Percentiles rank a stretch among this genome's conserved stretches.
phyloP scores from a whole-genome alignment of 2,329 filamentous ascomycete genomes.

The Colletotrichum incanum region DNA sequence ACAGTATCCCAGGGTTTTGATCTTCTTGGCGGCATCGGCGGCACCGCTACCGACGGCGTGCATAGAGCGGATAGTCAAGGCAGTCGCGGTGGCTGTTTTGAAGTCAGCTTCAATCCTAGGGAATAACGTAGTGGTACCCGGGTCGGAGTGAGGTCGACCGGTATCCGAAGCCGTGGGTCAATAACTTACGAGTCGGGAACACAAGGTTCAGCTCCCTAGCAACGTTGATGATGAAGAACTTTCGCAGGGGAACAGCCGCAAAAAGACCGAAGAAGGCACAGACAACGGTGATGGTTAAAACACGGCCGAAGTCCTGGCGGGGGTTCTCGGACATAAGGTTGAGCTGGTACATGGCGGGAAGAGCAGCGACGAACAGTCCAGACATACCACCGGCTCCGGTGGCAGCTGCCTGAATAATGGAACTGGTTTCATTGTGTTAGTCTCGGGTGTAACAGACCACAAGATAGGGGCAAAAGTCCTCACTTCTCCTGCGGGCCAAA shows the following conservation, averaged over 20 bases:
- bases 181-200: conserved; percentile 63
- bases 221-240: conserved; percentile 79
- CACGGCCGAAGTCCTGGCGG: conserved; percentile 68
- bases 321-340: conserved; percentile 64
- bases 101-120: not conserved
- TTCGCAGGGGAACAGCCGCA: conserved; percentile 74
- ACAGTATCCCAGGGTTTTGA: conserved; percentile 67
- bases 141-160: not conserved
- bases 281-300: conserved; percentile 73
- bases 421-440: not conserved
- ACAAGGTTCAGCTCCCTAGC: conserved; percentile 72
- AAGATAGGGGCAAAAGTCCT: no score
- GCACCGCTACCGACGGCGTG: conserved; percentile 69
- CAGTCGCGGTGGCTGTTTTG: conserved; percentile 66
- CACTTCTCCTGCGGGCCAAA: conserved; percentile 76
- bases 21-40: conserved; percentile 68
- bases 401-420: conserved; percentile 71
- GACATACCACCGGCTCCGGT: conserved; percentile 72
- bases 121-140: not conserved
- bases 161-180: not conserved
- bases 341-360: conserved; percentile 74
- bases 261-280: conserved; percentile 77
- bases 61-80: conserved; percentile 74
- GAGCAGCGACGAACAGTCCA: conserved; percentile 72
- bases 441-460: not conserved